Conservation (phyloP, 306 rosid genomes). For the Cucurbita maxima region DNA sequence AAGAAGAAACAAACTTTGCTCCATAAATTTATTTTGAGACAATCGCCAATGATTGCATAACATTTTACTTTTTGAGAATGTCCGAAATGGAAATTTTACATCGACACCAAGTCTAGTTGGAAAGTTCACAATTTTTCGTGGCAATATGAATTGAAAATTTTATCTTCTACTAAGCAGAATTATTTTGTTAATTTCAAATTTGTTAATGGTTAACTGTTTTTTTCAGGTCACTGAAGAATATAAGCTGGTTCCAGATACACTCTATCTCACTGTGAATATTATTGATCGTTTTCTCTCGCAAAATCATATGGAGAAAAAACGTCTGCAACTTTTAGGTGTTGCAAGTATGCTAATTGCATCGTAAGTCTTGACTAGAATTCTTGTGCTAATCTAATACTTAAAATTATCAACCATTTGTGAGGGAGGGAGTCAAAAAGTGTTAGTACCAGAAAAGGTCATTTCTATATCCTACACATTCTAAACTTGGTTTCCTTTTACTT, state of each 20-base stretch:
- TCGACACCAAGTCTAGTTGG: not conserved
- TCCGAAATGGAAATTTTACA: not conserved
- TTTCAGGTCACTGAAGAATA: conserved; percentile 85
- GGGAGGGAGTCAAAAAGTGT: not conserved
- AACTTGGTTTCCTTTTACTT: conserved; percentile 13
- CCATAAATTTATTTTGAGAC: not conserved
- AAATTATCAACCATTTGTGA: not conserved
- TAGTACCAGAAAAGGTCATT: not conserved
- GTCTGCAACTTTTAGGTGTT: conserved; percentile 78
- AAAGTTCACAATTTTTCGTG: not conserved
- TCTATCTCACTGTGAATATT: conserved; percentile 74
- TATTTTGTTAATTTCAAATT: conserved; percentile 8
- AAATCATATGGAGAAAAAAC: conserved; percentile 38
- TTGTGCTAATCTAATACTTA: not conserved
- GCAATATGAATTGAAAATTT: not conserved
- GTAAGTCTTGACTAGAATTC: conserved; percentile 32
- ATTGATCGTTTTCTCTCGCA: conserved; percentile 78
- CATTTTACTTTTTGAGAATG: not conserved
- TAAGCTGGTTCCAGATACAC: conserved; percentile 74
- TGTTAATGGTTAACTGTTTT: not conserved
- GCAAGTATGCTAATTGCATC: conserved; percentile 83
- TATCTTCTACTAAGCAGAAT: not conserved
- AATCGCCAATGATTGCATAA: not conserved
- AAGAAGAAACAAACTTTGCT: not conserved
- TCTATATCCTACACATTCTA: conserved; percentile 13